A percentile compares a stretch with the other conserved stretches of the same genome.
phyloP scores from a whole-genome alignment of 805 yeast species.

The Wickerhamiella hasegawae region DNA sequence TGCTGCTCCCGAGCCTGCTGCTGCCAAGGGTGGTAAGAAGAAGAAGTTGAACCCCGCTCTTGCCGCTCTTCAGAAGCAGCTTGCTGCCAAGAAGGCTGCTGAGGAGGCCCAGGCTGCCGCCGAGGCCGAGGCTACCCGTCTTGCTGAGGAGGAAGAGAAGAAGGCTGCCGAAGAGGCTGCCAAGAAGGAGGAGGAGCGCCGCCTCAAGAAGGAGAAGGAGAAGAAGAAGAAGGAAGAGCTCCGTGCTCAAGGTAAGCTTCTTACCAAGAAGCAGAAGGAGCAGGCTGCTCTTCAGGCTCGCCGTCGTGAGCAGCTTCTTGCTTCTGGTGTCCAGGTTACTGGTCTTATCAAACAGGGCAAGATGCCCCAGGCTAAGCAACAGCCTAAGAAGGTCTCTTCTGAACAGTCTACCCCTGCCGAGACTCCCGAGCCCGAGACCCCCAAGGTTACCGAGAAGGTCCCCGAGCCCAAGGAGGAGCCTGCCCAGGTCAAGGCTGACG shows the following conservation, averaged over 20 bases:
- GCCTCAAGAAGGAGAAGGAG: conserved; percentile 74
- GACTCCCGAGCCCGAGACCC: conserved; percentile 2
- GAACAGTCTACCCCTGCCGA: conserved; percentile 15
- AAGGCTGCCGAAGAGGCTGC: conserved; percentile 49
- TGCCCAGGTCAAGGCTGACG: conserved; percentile 12
- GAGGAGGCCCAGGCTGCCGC: conserved; percentile 68
- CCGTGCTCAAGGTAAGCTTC: conserved; percentile 87
- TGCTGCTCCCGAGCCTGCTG: conserved; percentile 23
- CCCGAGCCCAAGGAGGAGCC: conserved; percentile 7
- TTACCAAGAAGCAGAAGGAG: conserved; percentile 91
- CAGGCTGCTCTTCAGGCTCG: conserved; percentile 74
- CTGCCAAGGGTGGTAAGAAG: conserved; percentile 35
- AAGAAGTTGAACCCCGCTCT: conserved; percentile 82
- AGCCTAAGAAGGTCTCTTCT: conserved; percentile 18
- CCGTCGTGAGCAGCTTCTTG: conserved; percentile 73
- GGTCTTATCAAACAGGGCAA: conserved; percentile 32
- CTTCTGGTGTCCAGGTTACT: conserved; percentile 56
- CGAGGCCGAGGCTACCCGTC: conserved; percentile 50
- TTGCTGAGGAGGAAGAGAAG: conserved; percentile 32
- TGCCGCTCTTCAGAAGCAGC: conserved; percentile 79
- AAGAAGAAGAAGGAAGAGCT: conserved; percentile 75
- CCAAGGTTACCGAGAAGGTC: conserved; percentile 12
- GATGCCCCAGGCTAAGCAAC: conserved; percentile 22
- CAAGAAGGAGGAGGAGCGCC: conserved; percentile 35
- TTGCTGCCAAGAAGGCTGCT: conserved; percentile 71